A percentile compares a stretch with the other conserved stretches of the same genome.
Conservation (phyloP, 2,329 filamentous ascomycete species). For the Calcarisporium arbuscula region DNA sequence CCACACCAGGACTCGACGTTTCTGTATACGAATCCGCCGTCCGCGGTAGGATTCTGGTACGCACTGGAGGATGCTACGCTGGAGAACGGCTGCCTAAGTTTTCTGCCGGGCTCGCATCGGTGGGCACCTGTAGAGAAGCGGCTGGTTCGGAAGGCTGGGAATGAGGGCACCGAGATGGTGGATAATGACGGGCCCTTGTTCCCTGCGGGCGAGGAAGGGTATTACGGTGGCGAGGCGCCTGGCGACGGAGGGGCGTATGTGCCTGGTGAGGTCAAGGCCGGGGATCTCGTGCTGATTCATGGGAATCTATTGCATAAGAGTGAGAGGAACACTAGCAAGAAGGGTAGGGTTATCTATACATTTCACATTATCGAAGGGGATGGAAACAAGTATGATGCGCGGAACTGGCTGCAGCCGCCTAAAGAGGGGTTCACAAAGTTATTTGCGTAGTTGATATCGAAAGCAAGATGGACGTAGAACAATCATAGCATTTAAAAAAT, state of each 20-base stretch:
- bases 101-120: conserved; percentile 75
- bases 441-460: conserved; percentile 25
- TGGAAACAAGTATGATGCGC: conserved; percentile 66
- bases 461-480: too few relatives aligned
- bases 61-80: conserved; percentile 85
- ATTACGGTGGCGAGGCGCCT: conserved; percentile 38
- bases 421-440: conserved; percentile 70
- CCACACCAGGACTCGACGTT: conserved; percentile 92
- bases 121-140: conserved; percentile 64
- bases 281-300: conserved; percentile 87
- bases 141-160: conserved; percentile 60
- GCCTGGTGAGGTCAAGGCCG: conserved; percentile 82
- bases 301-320: conserved; percentile 95
- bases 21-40: conserved; percentile 81
- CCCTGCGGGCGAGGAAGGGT: conserved; percentile 42
- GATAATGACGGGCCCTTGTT: conserved; percentile 61
- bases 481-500: too few relatives aligned
- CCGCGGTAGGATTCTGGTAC: conserved; percentile 95
- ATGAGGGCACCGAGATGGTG: conserved; percentile 61
- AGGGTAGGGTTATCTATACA: conserved; percentile 91
- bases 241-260: conserved; percentile 54
- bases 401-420: conserved; percentile 91
- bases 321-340: conserved; percentile 80
- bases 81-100: conserved; percentile 84
- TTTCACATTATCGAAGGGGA: conserved; percentile 93